phyloP scores from a whole-genome alignment of 768 basidiomycete species.

The Mycena floridula region DNA sequence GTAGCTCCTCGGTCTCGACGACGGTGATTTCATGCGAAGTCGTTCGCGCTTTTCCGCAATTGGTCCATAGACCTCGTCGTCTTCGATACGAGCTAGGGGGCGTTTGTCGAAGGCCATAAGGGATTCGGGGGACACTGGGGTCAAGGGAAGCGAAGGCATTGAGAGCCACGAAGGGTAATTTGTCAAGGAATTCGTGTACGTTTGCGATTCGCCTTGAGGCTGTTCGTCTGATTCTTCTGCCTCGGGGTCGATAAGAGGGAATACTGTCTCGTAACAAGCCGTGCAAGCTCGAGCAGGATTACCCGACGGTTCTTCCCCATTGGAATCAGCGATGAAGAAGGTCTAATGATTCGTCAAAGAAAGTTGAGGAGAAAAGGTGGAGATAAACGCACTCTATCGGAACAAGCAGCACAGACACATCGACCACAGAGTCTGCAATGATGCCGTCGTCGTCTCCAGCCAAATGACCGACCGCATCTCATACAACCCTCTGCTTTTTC shows the following conservation, averaged over 20 bases:
- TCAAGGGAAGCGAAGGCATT: slow-evolving; percentile 43
- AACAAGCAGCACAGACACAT: slow-evolving; percentile 84
- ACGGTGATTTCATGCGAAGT: slow-evolving; percentile 13
- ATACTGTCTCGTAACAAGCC: slow-evolving; percentile 81
- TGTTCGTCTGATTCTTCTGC: slow-evolving; percentile 5
- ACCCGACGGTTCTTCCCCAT: slow-evolving; percentile 33
- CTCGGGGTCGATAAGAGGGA: slow-evolving; percentile 49
- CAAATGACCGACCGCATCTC: slow-evolving; percentile 74
- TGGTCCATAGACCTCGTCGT: neutral
- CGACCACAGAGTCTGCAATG: slow-evolving; percentile 84
- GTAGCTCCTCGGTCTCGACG: slow-evolving; percentile 54
- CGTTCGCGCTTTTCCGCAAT: neutral
- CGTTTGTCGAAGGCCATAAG: slow-evolving; percentile 34
- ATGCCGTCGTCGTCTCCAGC: slow-evolving; percentile 74
- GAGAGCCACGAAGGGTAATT: slow-evolving; percentile 51
- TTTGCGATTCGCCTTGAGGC: neutral
- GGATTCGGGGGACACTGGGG: slow-evolving; percentile 30
- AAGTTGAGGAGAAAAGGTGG: neutral
- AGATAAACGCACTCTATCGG: slow-evolving; percentile 62
- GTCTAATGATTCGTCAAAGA: slow-evolving; percentile 39
- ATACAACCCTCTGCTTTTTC: slow-evolving; percentile 78
- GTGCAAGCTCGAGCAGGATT: slow-evolving; percentile 78
- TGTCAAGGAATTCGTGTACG: slow-evolving; percentile 31
- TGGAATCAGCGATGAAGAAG: slow-evolving; percentile 69
- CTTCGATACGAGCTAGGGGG: slow-evolving; percentile 1